phyloP scores from a whole-genome alignment of 192 early-diverging fungal genomes.

The Powellomyces hirtus region DNA sequence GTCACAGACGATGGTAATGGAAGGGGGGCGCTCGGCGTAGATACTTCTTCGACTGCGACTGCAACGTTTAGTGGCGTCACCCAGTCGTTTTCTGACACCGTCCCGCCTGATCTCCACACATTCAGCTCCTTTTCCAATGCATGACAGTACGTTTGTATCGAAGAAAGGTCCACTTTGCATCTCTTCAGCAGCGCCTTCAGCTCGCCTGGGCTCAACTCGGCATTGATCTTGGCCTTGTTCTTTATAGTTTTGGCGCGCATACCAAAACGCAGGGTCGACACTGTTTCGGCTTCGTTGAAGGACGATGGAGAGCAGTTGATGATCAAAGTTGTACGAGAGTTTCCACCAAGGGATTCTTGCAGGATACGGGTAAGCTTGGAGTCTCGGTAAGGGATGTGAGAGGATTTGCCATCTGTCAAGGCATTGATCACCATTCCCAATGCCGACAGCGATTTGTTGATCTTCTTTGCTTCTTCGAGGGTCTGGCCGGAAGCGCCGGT shows the following conservation, averaged over 20 bases:
- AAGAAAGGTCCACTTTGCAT: constrained; percentile 74
- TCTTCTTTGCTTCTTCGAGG: constrained; percentile 99
- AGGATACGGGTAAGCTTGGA: constrained; percentile 98
- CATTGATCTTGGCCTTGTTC: constrained; percentile 99
- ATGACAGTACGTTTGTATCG: constrained; percentile 79
- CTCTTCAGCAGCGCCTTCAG: constrained; percentile 94
- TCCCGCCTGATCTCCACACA: constrained; percentile 73
- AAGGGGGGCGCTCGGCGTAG: constrained; percentile 37
- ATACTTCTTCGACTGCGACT: neutral
- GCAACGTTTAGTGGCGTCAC: constrained; percentile 22
- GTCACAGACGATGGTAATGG: constrained; percentile 18
- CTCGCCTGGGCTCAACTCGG: constrained; percentile 90
- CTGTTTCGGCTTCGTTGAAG: constrained; percentile 94
- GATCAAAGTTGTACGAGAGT: constrained; percentile 97
- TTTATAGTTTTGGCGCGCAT: constrained; percentile 98
- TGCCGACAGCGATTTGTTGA: constrained; percentile 97
- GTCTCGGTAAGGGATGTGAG: constrained; percentile 98
- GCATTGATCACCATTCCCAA: constrained; percentile 99
- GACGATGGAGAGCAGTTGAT: constrained; percentile 98
- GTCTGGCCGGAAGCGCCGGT: constrained; percentile 98
- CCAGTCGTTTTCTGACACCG: constrained; percentile 41
- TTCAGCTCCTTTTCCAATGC: constrained; percentile 86
- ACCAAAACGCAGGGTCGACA: constrained; percentile 93
- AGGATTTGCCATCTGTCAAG: constrained; percentile 97
- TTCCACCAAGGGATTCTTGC: constrained; percentile 99